Conservation (phyloP, 768 basidiomycete genomes). For the Mycena floridula region DNA sequence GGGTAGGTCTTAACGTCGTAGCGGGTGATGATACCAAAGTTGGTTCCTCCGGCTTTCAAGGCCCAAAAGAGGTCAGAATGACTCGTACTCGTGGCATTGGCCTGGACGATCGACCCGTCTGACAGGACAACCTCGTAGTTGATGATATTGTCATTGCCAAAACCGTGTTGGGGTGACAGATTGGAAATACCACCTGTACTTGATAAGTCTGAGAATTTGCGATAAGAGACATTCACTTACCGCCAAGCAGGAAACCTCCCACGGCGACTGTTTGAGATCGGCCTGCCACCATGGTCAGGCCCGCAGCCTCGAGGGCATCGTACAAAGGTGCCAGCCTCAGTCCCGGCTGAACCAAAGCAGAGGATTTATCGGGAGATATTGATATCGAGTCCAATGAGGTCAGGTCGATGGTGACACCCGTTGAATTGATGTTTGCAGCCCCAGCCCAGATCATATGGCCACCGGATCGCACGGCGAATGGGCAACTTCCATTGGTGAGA, state of each 20-base stretch:
- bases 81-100: not conserved
- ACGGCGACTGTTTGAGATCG: conserved; percentile 4
- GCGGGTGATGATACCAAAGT: conserved; percentile 6
- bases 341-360: conserved; percentile 2
- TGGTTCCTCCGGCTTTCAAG: conserved; percentile 3
- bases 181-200: conserved; percentile 6
- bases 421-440: conserved; percentile 2
- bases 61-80: conserved; percentile 3
- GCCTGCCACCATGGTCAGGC: conserved; percentile 3
- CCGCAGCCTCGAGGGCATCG: not conserved
- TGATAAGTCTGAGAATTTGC: too few relatives aligned
- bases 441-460: conserved; percentile 8
- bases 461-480: conserved; percentile 5
- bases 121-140: conserved; percentile 7
- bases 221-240: too few relatives aligned
- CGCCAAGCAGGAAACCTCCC: conserved; percentile 6
- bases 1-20: conserved; percentile 1
- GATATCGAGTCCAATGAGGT: not conserved
- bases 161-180: not conserved
- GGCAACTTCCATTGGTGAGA: not conserved
- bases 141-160: conserved; percentile 1
- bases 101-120: conserved; percentile 3
- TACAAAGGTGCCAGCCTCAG: conserved; percentile 4
- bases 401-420: conserved; percentile 5
- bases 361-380: not conserved